Base-by-base conservation (phyloP, 441 rosid species). In the Croton laevigatus region DNA sequence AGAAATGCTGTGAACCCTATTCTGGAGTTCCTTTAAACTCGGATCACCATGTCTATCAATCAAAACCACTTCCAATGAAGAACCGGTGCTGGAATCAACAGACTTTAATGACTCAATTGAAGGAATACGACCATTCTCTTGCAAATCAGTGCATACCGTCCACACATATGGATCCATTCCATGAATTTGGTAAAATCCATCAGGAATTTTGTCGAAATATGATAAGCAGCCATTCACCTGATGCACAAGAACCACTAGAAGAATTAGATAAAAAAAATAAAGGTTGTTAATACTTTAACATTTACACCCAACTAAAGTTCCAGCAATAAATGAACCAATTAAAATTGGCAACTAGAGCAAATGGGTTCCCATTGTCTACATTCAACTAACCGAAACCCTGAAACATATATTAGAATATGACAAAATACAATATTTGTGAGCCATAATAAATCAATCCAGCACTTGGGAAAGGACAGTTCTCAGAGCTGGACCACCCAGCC, bases 181-280 rank as follows among this genome's bases (percentile, higher is more conserved):
- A 81, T 86, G 75, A 69, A 96, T 86, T 78, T 82, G 81, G 84
- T 91, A 96, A 84, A 96, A 93, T 20, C 99, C 98, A 88, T 96
- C 97, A 46, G 99, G 98, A 84, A 96, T 84, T 85, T 81, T 90
- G 76, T 93, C 96, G 27, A 77, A 87, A 81, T 96, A 93, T 20
- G 99, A 96, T 69, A 96, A 82, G 82, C 97, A 87, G 68, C 99
- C 97, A 83, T 86, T 96, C 69, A 93, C 98, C 98, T 96, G 88
- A 79, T 73, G 62, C 78, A 84, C 49, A 79, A 71, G 38, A 51
- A 37, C 67, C 65, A 52, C 19, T 61, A 44, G 71, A 44, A 53
- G 53, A 34, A 54, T 66, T 45, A 36, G 34, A 64, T 2, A 32
- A 73, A 63, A 38, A 40, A 40, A 40, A 40, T 9, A 40, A 5